Evolutionary conservation across 2,329 filamentous ascomycete genomes (phyloP), one percentile per base, ranked within the genome.

Genomic region (Cladosporium austrohemisphaericum): DNA sequence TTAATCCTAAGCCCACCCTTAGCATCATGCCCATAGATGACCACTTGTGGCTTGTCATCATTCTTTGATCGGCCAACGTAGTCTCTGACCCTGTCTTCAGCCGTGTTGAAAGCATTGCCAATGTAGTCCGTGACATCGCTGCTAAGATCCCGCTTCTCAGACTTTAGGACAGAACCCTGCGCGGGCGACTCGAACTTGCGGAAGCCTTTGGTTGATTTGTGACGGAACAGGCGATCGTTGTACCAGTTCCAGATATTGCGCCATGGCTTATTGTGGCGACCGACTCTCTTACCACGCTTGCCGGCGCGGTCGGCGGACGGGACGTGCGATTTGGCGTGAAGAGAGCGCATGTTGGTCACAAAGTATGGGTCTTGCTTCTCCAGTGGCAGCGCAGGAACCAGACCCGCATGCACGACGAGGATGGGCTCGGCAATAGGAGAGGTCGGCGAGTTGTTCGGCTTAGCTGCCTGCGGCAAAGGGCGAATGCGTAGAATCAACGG

Each of bases 291-390:
- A 32, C 55, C 50, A 32, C 60, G 44, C 26, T 46, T 47, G n/a
- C 32, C 41, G 1, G 49, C 49, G 20, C 46, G 60, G 8, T 57
- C 37, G 13, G 71, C 71, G 46, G 72, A 80, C 3, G 81, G 83
- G 10, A 80, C 69, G 52, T 81, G 76, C 9, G 80, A 83, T 9
- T 75, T 70, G 14, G 83, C 76, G 57, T 86, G 76, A 47, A 95
- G 79, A 5, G 83, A 87, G 50, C 90, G 83, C 88, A 98, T 94
- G 64, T 89, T 93, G 90, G 96, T 96, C 32, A 87, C 86, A 44
- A 85, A 84, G 66, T 81, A 83, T 0, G 90, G 85, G 66, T 96
- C 80, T 59, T 85, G 92, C 44, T 78, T 73, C 37, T 84, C 75
- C 11, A 95, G 74, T 1, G 78, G 67, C 1, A 95, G 71, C 4